Base-by-base conservation (phyloP, 257 asterid species). In the Gynochthodes officinalis region DNA sequence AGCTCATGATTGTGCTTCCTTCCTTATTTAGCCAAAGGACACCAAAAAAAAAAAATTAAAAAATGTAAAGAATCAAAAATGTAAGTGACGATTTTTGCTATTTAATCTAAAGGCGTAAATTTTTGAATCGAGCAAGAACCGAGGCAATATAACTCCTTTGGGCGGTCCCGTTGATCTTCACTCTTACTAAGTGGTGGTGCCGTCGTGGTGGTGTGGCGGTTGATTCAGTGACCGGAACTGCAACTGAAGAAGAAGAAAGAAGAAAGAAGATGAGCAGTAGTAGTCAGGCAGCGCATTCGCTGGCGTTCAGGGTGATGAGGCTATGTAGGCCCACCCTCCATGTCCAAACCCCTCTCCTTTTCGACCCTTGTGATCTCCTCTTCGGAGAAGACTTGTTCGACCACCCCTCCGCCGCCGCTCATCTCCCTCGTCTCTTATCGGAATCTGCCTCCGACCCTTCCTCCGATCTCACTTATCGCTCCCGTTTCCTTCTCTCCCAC, bases 331-430 rank as follows among this genome's bases (percentile, higher is more conserved):
- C 99, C 27, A 83, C 97, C 48, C 83, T 94, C 55, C 97, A 91
- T 82, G 89, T 94, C 28, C 97, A 89, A 70, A 85, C 83, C 39
- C 86, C 96, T 53, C 91, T 94, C 67, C 87, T 84, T 58, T 91
- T 94, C 85, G 95, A 94, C 73, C 97, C 96, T 40, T 77, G 87
- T 75, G 97, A 94, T 84, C 87, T 94, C 79, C 86, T 91, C 69
- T 87, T 89, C 86, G 97, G 99, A 67, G 97, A 94, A 77, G 97
- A 94, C 83, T 86, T 91, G 35, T 94, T 91, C 81, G 95, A 91
- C 81, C 93, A 91, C 82, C 89, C 97, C 28, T 25, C 82, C 32
- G 96, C 99, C 72, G 90, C 97, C 57, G 57, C 86, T 49, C 79
- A 88, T 70, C 90, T 87, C 72, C 89, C 92, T 70, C 95, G 90